A percentile compares a stretch with the other conserved stretches of the same genome.
Evolutionary conservation across 768 basidiomycete species (phyloP).

Genomic region (Tylopilus cervinicoccineus): DNA sequence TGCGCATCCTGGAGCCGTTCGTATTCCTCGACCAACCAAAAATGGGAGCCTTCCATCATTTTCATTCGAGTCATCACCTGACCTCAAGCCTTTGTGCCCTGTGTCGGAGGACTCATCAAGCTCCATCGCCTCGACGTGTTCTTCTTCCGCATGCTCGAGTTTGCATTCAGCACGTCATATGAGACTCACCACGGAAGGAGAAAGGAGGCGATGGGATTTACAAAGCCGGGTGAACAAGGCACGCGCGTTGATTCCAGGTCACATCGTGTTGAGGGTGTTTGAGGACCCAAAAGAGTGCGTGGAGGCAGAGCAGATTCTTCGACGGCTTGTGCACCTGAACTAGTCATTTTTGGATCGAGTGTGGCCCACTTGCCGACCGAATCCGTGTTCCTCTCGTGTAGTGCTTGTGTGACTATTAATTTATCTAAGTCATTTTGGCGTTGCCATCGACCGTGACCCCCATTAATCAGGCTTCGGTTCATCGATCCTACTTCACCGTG

Average conservation of each 20-base stretch:
- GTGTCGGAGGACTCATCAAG: slow-evolving; percentile 27
- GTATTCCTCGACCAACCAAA: slow-evolving; percentile 12
- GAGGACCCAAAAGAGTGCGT: slow-evolving; percentile 64
- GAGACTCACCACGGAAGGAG: slow-evolving; percentile 43
- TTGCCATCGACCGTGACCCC: neutral
- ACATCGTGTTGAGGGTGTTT: slow-evolving; percentile 63
- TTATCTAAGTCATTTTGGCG: neutral
- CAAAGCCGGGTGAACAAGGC: slow-evolving; percentile 65
- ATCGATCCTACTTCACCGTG: neutral
- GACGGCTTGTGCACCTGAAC: slow-evolving; percentile 1
- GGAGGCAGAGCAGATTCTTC: slow-evolving; percentile 49
- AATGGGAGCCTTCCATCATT: slow-evolving; percentile 13
- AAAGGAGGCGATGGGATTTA: slow-evolving; percentile 53
- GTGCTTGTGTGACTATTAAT: neutral
- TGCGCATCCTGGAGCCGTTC: slow-evolving; percentile 4
- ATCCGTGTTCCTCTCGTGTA: slow-evolving; percentile 1
- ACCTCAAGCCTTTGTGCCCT: slow-evolving; percentile 2
- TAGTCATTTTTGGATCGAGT: neutral
- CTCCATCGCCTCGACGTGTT: slow-evolving; percentile 19
- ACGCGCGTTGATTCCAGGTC: slow-evolving; percentile 51
- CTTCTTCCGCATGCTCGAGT: slow-evolving; percentile 24
- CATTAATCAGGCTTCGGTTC: neutral
- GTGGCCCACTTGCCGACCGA: neutral
- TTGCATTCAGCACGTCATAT: slow-evolving; percentile 4
- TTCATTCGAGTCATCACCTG: slow-evolving; percentile 12